phyloP scores from a whole-genome alignment of 148 eudicot genomes.

The Spergularia bocconei region DNA sequence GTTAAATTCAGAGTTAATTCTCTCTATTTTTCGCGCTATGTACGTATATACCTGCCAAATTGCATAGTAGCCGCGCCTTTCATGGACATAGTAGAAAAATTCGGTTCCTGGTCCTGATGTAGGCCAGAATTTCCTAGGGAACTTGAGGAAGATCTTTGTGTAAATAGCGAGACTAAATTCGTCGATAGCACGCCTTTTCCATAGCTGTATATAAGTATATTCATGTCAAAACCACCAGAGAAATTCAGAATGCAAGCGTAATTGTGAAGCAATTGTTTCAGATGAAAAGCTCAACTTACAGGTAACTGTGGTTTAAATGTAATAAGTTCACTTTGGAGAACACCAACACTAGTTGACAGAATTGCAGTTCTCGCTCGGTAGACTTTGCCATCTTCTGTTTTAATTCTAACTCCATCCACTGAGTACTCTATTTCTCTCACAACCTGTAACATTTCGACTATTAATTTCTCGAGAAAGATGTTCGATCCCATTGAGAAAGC shows the following conservation, averaged over 20 bases:
- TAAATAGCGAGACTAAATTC: conserved; percentile 27
- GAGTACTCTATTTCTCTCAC: conserved; percentile 20
- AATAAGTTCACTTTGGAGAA: conserved; percentile 33
- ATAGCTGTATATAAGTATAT: conserved; percentile 28
- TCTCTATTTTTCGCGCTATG: too few relatives aligned
- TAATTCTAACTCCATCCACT: conserved; percentile 12
- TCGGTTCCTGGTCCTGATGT: conserved; percentile 23
- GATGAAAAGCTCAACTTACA: conserved; percentile 12
- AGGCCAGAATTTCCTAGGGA: conserved; percentile 36
- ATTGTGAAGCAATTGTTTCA: too few relatives aligned
- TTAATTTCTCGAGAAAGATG: too few relatives aligned
- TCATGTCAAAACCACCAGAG: too few relatives aligned
- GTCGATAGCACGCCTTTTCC: conserved; percentile 29
- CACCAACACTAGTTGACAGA: conserved; percentile 31
- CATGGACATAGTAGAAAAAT: conserved; percentile 29
- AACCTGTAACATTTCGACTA: conserved; percentile 12
- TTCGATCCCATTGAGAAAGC: too few relatives aligned
- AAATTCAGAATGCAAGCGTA: too few relatives aligned
- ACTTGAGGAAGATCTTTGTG: conserved; percentile 34
- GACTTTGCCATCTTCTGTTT: conserved; percentile 26
- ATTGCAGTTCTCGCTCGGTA: conserved; percentile 27
- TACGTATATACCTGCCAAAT: conserved; percentile 31
- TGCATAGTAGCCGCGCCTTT: conserved; percentile 35
- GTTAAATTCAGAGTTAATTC: too few relatives aligned
- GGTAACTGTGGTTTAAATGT: conserved; percentile 24